Percentiles rank a stretch among this genome's conserved stretches.
These are phyloP conservation scores for Xylariaceae sp. DNA, from an alignment of 2,329 filamentous ascomycete genomes.

Conservation along the genomic window DNA sequence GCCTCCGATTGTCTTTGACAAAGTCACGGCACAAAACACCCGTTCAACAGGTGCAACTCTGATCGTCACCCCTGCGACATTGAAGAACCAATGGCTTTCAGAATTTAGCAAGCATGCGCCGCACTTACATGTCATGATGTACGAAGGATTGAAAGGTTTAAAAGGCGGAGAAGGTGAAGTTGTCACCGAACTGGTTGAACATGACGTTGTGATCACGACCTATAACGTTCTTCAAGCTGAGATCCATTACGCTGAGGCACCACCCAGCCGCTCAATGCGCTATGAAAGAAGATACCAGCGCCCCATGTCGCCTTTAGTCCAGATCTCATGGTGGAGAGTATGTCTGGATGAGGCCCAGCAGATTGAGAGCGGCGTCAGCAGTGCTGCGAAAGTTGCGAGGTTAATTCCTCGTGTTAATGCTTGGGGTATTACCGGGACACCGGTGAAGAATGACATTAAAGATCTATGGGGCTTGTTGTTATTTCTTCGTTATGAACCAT, in stretches of 20 bases:
- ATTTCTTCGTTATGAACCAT: conserved; percentile 81
- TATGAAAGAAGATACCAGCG: conserved; percentile 67
- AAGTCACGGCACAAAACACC: conserved; percentile 47
- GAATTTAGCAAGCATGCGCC: conserved; percentile 64
- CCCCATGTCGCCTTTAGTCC: conserved; percentile 74
- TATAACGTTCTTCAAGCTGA: conserved; percentile 76
- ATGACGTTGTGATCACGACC: conserved; percentile 66
- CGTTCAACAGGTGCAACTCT: conserved; percentile 58
- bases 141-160: conserved; percentile 51
- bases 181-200: conserved; percentile 48
- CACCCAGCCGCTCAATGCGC: conserved; percentile 69
- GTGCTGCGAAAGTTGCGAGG: conserved; percentile 78
- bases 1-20: conserved; percentile 36
- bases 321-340: conserved; percentile 86
- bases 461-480: conserved; percentile 81
- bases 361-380: conserved; percentile 85
- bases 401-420: conserved; percentile 82
- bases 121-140: conserved; percentile 56
- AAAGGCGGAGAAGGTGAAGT: conserved; percentile 43
- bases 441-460: conserved; percentile 74
- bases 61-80: conserved; percentile 61
- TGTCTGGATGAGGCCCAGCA: conserved; percentile 83
- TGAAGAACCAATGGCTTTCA: conserved; percentile 63
- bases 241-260: conserved; percentile 72
- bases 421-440: conserved; percentile 92